phyloP scores from a whole-genome alignment of 1,284 basidiomycete genomes.

The Fomitopsis schrenkii region DNA sequence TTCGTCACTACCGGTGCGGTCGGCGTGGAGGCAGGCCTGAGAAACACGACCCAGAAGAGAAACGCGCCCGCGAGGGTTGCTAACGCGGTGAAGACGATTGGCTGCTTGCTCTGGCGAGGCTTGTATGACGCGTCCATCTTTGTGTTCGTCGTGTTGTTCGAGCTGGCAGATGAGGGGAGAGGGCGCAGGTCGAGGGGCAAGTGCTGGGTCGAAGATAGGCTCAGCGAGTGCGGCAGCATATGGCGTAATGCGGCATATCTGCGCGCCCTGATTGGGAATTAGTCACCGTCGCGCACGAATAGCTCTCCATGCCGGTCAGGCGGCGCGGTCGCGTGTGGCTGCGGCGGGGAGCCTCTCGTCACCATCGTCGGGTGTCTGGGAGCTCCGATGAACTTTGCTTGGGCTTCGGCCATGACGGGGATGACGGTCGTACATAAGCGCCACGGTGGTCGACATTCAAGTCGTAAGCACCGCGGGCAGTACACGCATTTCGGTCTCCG shows the following conservation, averaged over 20 bases:
- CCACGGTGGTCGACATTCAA: too few species aligned
- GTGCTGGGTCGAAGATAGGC: background rate
- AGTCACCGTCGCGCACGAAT: background rate
- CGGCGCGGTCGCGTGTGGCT: background rate
- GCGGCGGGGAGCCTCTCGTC: background rate
- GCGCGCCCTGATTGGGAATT: background rate
- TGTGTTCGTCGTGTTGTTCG: background rate
- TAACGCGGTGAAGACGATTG: slow-evolving; percentile 12
- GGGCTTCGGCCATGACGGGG: too few species aligned
- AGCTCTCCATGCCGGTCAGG: background rate
- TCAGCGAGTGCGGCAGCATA: background rate
- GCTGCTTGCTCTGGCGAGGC: slow-evolving; percentile 7
- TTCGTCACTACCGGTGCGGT: slow-evolving; percentile 16
- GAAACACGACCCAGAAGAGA: slow-evolving; percentile 18
- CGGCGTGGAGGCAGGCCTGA: slow-evolving; percentile 12
- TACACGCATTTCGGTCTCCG: too few species aligned
- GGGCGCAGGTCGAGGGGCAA: background rate
- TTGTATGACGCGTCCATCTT: slow-evolving; percentile 4
- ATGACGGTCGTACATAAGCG: too few species aligned
- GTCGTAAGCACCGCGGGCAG: too few species aligned
- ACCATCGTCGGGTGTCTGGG: too few species aligned
- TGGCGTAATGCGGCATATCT: background rate
- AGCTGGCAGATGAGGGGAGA: background rate
- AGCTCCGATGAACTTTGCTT: too few species aligned
- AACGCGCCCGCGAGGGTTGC: slow-evolving; percentile 14